Evolutionary conservation across 2,329 filamentous ascomycete genomes (phyloP), one percentile per base, ranked within the genome.

Genomic region (Cordyceps pruinosa): DNA sequence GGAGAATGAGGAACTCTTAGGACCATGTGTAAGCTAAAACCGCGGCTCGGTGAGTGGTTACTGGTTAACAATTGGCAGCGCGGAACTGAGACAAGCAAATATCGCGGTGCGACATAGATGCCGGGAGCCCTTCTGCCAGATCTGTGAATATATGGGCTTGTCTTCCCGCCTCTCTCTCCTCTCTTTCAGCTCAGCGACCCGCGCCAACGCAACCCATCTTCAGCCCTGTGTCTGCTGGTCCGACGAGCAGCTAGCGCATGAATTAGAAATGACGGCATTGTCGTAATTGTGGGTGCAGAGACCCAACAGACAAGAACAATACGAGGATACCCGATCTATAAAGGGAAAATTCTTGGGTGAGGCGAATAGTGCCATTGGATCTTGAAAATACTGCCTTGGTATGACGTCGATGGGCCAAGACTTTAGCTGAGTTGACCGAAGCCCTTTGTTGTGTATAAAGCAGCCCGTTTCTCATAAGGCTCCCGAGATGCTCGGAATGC

Each of bases 271-370:
- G 53, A 56, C 34, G 44, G 35, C 53, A 49, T 48, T 7, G 53
- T 49, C 53, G 35, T 42, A 56, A 56, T 56, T 56, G 53, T 56
- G 53, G 53, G 34, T 56, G 53, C 45, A 4, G 26, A 17, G 53
- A 42, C 53, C 45, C 53, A 49, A 45, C n/a, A 35, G 26, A 32
- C 35, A 25, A 21, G 53, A 10, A 41, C 53, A 34, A 56, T 49
- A 56, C 53, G 53, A 56, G 53, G n/a, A 19, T 23, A 26, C 19
- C 23, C 26, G 5, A 49, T 56, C 53, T 56, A 49, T 41, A 26
- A 48, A 35, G 26, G 45, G 44, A 49, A n/a, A 56, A 47, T 46
- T 45, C 25, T 46, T 26, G 28, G 35, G 45, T 26, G 35, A 34
- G 26, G 44, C 35, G 30, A 48, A 48, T 13, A 25, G 25, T n/a